These are phyloP conservation scores for Neolecta irregularis DNA, from an alignment of 1,139 yeast genomes.

Conservation along the genomic window DNA sequence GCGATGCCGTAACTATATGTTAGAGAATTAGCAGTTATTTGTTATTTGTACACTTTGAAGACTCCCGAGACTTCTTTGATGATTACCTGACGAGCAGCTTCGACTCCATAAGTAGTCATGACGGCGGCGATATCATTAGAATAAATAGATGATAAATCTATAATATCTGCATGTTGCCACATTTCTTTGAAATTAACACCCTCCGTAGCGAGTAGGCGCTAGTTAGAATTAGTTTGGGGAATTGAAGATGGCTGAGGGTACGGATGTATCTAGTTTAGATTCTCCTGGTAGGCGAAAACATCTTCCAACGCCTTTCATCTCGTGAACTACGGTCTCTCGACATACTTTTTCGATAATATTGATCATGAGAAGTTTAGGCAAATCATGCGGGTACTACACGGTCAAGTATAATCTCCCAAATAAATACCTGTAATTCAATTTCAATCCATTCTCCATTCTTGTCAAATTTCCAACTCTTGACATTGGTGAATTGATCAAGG, in stretches of 20 bases:
- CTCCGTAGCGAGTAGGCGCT: constrained; percentile 76
- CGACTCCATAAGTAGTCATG: constrained; percentile 86
- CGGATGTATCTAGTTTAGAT: constrained; percentile 29
- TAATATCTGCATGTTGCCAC: constrained; percentile 95
- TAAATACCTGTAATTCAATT: constrained; percentile 41
- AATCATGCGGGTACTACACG: constrained; percentile 52
- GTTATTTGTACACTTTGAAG: constrained; percentile 55
- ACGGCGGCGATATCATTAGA: constrained; percentile 92
- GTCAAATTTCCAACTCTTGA: constrained; percentile 75
- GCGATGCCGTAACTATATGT: constrained; percentile 45
- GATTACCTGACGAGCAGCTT: constrained; percentile 95
- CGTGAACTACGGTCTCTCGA: constrained; percentile 81
- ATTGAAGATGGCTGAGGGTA: neutral
- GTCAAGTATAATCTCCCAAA: neutral
- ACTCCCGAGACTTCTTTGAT: constrained; percentile 92
- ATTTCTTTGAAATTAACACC: constrained; percentile 95
- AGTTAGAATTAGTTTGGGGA: constrained; percentile 20
- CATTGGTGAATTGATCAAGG: constrained; percentile 45
- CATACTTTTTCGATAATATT: constrained; percentile 89
- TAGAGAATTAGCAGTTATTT: constrained; percentile 1
- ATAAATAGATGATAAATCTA: constrained; percentile 71
- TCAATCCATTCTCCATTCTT: constrained; percentile 91
- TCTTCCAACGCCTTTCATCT: constrained; percentile 80
- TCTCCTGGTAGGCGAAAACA: constrained; percentile 73
- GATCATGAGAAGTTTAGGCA: constrained; percentile 92